A percentile compares a stretch with the other conserved stretches of the same genome.
Evolutionary conservation across 1,139 yeast genomes (phyloP).

Genomic region (Arxiozyma slooffiae): DNA sequence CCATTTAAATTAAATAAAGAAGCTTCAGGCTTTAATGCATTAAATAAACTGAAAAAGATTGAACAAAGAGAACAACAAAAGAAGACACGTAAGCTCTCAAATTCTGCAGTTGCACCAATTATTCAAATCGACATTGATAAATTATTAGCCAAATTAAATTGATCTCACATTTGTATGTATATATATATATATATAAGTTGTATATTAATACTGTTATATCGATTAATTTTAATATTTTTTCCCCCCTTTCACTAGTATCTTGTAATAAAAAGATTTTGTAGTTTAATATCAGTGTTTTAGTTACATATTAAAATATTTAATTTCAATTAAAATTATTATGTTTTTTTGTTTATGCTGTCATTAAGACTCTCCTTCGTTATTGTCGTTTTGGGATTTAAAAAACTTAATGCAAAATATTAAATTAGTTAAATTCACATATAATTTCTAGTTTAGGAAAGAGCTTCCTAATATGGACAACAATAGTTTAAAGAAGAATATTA

Average conservation of each 20-base stretch:
- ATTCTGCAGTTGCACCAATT: constrained; percentile 56
- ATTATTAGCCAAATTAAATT: constrained; percentile 51
- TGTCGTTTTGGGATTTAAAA: background rate
- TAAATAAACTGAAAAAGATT: constrained; percentile 33
- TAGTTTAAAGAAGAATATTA: too few relatives aligned
- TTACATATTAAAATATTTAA: too few relatives aligned
- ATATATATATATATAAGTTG: background rate
- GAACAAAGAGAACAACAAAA: constrained; percentile 36
- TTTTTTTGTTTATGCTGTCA: background rate
- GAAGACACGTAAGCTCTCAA: constrained; percentile 36
- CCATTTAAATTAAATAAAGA: constrained; percentile 66
- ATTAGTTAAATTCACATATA: too few relatives aligned
- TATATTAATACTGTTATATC: background rate
- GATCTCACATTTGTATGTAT: too few relatives aligned
- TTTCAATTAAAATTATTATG: too few relatives aligned
- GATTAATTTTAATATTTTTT: too few relatives aligned
- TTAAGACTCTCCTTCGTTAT: background rate
- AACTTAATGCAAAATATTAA: background rate
- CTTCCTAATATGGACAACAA: background rate
- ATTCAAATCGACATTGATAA: constrained; percentile 62
- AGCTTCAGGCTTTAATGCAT: constrained; percentile 57
- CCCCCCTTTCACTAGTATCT: background rate
- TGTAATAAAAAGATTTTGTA: too few relatives aligned
- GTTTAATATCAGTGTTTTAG: background rate
- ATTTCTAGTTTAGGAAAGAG: background rate